Evolutionary conservation across 306 rosid species (phyloP).

Genomic region (Prunus dulcis): DNA sequence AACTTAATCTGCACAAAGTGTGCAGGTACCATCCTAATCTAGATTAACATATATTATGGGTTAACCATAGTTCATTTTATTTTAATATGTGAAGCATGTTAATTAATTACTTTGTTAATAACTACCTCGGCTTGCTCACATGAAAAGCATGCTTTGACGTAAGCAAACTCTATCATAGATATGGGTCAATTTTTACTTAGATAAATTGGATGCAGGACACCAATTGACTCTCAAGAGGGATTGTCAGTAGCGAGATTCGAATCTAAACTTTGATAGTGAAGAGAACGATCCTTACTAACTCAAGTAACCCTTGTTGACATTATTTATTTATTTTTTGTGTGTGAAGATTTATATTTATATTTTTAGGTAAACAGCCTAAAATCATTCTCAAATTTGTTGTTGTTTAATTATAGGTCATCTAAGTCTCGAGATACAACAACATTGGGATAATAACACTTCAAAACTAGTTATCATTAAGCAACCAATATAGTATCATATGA

Average conservation of each 20-base stretch:
- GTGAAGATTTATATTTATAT: too few relatives aligned
- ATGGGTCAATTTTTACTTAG: too few relatives aligned
- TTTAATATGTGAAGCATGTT: slow-evolving; percentile 30
- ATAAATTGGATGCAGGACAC: too few relatives aligned
- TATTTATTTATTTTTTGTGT: too few relatives aligned
- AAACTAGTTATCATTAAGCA: not conserved
- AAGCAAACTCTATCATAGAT: slow-evolving; percentile 11
- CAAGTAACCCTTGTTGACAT: too few relatives aligned
- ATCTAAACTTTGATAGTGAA: fast-evolving
- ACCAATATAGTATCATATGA: not conserved
- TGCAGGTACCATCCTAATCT: slow-evolving; percentile 25
- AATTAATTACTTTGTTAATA: slow-evolving; percentile 13
- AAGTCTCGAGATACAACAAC: not conserved
- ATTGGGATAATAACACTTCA: not conserved
- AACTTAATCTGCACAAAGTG: slow-evolving; percentile 21
- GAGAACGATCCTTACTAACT: too few relatives aligned
- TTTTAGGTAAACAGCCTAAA: too few relatives aligned
- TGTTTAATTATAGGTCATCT: too few relatives aligned
- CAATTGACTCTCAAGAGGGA: too few relatives aligned
- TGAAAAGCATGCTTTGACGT: slow-evolving; percentile 53
- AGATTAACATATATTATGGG: slow-evolving; percentile 36
- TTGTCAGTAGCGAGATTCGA: fast-evolving
- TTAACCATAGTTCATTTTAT: slow-evolving; percentile 15
- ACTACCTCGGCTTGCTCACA: slow-evolving; percentile 44
- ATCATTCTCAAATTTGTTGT: too few relatives aligned